A percentile compares a stretch with the other conserved stretches of the same genome.
These are phyloP conservation scores for Pyrenochaeta sp. DNA, from an alignment of 2,329 filamentous ascomycete genomes.

Conservation along the genomic window DNA sequence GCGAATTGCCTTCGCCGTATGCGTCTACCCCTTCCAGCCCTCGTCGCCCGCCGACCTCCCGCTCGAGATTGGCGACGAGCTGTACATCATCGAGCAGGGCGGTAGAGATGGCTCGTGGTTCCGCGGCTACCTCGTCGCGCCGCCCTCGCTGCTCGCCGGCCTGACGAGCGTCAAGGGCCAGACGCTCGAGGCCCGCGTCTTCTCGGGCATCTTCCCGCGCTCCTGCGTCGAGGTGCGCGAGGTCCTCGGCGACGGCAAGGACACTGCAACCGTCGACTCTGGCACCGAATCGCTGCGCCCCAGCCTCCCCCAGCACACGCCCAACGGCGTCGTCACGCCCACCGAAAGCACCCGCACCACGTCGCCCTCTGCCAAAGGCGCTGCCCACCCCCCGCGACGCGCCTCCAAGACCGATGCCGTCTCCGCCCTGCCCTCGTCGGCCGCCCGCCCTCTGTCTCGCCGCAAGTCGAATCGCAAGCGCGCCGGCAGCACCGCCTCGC, in stretches of 20 bases:
- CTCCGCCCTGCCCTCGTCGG: constrained; percentile 31
- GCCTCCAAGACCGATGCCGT: constrained; percentile 35
- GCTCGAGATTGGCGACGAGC: constrained; percentile 95
- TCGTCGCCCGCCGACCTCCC: constrained; percentile 89
- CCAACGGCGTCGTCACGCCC: constrained; percentile 48
- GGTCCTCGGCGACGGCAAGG: constrained; percentile 71
- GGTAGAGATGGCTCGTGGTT: constrained; percentile 86
- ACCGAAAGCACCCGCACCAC: constrained; percentile 46
- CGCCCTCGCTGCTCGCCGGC: constrained; percentile 89
- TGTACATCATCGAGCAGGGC: constrained; percentile 98
- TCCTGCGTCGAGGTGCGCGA: constrained; percentile 96
- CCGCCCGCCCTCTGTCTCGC: constrained; percentile 36
- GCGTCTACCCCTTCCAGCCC: constrained; percentile 91
- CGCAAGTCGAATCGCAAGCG: constrained; percentile 41
- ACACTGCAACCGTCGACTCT: constrained; percentile 20
- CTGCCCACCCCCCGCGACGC: constrained; percentile 19
- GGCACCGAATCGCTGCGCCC: constrained; percentile 23
- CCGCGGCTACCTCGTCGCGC: constrained; percentile 92
- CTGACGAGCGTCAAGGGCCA: constrained; percentile 90
- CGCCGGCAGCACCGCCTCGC: constrained; percentile 44
- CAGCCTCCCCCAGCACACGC: constrained; percentile 34
- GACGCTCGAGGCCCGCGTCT: constrained; percentile 92
- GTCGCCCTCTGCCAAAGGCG: constrained; percentile 29
- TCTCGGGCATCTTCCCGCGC: constrained; percentile 96
- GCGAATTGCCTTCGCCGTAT: constrained; percentile 96